Evolutionary conservation across 495 filamentous ascomycete genomes (phyloP).

Genomic region (Bathelium albidoporum): DNA sequence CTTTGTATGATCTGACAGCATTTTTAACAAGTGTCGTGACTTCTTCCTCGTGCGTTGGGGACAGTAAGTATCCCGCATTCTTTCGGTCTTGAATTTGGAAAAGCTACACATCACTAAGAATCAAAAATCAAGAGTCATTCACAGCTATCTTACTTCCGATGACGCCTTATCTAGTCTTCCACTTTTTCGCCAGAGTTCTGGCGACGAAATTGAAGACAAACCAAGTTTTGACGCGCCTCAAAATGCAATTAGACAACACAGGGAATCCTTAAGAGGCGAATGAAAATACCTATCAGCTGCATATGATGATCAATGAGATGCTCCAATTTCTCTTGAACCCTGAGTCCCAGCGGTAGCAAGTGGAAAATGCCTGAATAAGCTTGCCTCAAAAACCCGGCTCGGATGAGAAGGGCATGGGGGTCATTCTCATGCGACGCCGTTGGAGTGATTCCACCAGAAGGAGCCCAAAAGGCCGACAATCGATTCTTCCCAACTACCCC

Average conservation of each 20-base stretch:
- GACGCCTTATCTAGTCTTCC: slow-evolving; percentile 46
- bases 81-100: slow-evolving; percentile 76
- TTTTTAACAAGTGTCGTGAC: slow-evolving; percentile 71
- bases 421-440: slow-evolving; percentile 44
- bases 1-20: slow-evolving; percentile 72
- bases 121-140: not conserved
- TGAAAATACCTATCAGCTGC: slow-evolving; percentile 52
- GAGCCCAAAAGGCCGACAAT: slow-evolving; percentile 66
- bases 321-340: slow-evolving; percentile 85
- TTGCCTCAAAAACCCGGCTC: slow-evolving; percentile 75
- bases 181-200: slow-evolving; percentile 70
- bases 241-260: not conserved
- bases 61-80: slow-evolving; percentile 61
- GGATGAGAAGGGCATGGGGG: slow-evolving; percentile 61
- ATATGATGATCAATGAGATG: slow-evolving; percentile 81
- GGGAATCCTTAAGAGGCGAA: not conserved
- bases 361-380: slow-evolving; percentile 88
- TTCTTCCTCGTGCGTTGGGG: slow-evolving; percentile 95
- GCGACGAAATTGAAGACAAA: slow-evolving; percentile 76
- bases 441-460: slow-evolving; percentile 60
- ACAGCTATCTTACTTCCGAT: slow-evolving; percentile 8
- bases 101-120: slow-evolving; percentile 40
- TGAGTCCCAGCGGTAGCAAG: slow-evolving; percentile 76
- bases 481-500: slow-evolving; percentile 35
- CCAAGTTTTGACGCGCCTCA: slow-evolving; percentile 78